Evolutionary conservation across 805 yeast genomes (phyloP), one percentile per base, ranked within the genome.

Genomic region (Starmerella powellii): DNA sequence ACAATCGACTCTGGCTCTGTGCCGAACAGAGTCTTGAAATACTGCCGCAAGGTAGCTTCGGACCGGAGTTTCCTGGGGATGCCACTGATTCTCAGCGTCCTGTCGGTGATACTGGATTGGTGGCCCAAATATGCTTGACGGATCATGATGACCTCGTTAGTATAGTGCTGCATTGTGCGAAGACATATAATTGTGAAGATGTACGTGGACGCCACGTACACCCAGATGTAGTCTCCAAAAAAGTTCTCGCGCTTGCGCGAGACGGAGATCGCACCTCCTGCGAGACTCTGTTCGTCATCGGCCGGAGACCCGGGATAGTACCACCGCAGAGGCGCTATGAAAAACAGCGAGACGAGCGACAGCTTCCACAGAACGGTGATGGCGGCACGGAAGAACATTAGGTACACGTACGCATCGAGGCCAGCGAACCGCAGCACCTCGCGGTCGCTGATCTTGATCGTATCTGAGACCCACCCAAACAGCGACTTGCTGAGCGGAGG

Each of bases 341-440:
- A 69, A 4, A 75, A 63, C 8, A 81, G 64, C 1, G 94, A 86
- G 53, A 83, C 74, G 2, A 82, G 44, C 36, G 83, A 71, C 55
- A 86, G 78, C 1, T 73, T 62, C 2, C 73, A 61, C 19, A 88
- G 61, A 8, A 83, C 64, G 57, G 75, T 74, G 37, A 87, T 82
- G 47, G 91, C 73, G 82, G 86, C 83, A 47, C 82, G 79, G 71
- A 91, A 91, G 58, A 88, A 87, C 3, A 86, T 86, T 26, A 88
- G 63, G 56, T 83, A 88, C 37, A 91, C 97, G 62, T 73, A 86
- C 0, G 96, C 96, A 63, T 88, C 98, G 34, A 88, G 63, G 0
- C 98, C 98, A 2, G 96, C 95, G 55, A 78, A 80, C 47, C 85
- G 88, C 38, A 88, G 67, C 2, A 91, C 72, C 44, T 85, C 86